Evolutionary conservation across 2,329 filamentous ascomycete species (phyloP).

Genomic region (Paecilomyces dactylethromorphus): DNA sequence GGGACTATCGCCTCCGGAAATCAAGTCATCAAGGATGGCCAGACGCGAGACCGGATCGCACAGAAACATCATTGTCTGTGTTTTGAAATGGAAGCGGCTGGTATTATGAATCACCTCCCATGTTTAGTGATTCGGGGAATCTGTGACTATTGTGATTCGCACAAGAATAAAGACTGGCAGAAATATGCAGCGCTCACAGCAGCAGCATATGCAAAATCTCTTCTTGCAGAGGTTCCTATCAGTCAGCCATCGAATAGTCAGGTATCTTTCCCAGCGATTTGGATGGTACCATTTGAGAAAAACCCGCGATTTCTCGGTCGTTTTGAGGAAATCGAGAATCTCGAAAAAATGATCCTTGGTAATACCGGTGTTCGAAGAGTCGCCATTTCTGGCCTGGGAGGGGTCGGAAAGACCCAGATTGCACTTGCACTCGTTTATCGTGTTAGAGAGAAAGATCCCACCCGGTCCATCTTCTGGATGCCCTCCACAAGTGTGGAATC

Average conservation of each 20-base stretch:
- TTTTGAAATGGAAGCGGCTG: conserved; percentile 23
- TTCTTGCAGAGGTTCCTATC: conserved; percentile 5
- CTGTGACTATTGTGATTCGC: conserved; percentile 10
- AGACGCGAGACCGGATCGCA: not conserved
- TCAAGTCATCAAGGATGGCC: conserved; percentile 12
- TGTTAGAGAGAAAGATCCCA: not conserved
- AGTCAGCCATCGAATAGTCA: not conserved
- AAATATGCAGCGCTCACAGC: conserved; percentile 22
- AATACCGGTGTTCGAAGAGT: not conserved
- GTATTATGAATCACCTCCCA: conserved; percentile 20
- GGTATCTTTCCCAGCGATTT: conserved; percentile 1
- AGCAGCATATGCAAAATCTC: conserved; percentile 16
- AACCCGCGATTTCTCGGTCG: conserved; percentile 9
- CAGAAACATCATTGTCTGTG: conserved; percentile 8
- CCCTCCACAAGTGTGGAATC: not conserved
- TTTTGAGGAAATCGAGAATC: conserved; percentile 1
- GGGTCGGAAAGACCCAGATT: conserved; percentile 12
- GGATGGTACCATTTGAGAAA: conserved; percentile 12
- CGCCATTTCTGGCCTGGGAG: conserved; percentile 10
- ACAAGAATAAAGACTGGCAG: conserved; percentile 31
- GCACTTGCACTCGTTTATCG: conserved; percentile 9
- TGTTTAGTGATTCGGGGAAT: conserved; percentile 34
- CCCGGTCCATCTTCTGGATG: conserved; percentile 5
- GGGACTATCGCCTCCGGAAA: conserved; percentile 19
- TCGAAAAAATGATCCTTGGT: conserved; percentile 3